Evolutionary conservation across 345 rosid genomes (phyloP).

Genomic region (Cardamine resedifolia): DNA sequence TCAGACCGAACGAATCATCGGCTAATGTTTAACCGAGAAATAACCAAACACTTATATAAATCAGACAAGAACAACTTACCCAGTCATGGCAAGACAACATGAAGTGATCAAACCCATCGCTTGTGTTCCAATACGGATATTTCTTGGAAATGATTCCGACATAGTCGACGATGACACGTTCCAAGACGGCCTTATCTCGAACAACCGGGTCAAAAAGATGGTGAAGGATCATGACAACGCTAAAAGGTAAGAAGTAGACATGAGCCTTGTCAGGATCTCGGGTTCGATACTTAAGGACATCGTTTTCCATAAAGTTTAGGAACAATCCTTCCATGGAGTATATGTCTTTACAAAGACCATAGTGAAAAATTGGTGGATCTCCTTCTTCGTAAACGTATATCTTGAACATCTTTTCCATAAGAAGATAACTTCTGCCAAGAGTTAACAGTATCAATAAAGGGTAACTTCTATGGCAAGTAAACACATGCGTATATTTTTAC

Average conservation of each 20-base stretch:
- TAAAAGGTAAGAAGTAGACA: slow-evolving; percentile 70
- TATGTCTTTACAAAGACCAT: slow-evolving; percentile 63
- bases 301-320: slow-evolving; percentile 51
- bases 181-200: slow-evolving; percentile 45
- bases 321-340: slow-evolving; percentile 68
- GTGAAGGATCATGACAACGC: slow-evolving; percentile 65
- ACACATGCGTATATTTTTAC: slow-evolving; percentile 24
- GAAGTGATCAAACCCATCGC: slow-evolving; percentile 78
- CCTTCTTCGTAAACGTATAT: slow-evolving; percentile 66
- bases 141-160: slow-evolving; percentile 44
- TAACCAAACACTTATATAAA: slow-evolving; percentile 1
- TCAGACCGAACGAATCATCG: background rate
- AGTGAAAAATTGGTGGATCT: slow-evolving; percentile 64
- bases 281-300: slow-evolving; percentile 40
- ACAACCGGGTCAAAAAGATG: slow-evolving; percentile 46
- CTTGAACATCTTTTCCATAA: slow-evolving; percentile 64
- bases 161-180: slow-evolving; percentile 53
- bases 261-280: slow-evolving; percentile 54
- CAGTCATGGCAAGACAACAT: slow-evolving; percentile 88
- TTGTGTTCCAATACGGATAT: slow-evolving; percentile 71
- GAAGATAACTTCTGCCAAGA: slow-evolving; percentile 51
- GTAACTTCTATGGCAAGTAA: background rate
- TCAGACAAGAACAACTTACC: slow-evolving; percentile 41
- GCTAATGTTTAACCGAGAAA: background rate
- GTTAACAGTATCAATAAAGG: background rate